phyloP scores from a whole-genome alignment of 78 protist genomes.

The Creolimax fragrantissima region DNA sequence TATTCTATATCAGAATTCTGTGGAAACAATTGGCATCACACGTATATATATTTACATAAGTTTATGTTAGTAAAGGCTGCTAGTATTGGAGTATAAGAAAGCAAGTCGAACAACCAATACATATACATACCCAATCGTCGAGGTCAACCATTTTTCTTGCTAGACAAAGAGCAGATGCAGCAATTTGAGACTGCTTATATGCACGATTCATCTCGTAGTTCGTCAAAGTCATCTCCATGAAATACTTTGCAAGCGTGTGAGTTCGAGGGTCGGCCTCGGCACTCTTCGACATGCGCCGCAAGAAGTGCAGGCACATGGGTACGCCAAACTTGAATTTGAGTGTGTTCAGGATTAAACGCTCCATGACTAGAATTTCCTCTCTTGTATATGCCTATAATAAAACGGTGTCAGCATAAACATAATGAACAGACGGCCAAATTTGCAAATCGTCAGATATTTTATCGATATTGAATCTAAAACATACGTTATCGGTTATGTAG shows the following conservation, averaged over 20 bases:
- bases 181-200: constrained; percentile 78
- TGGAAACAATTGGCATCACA: too few species aligned
- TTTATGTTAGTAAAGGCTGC: too few species aligned
- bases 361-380: constrained; percentile 80
- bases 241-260: constrained; percentile 59
- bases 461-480: too few species aligned
- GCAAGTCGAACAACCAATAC: too few species aligned
- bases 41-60: too few species aligned
- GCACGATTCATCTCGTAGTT: constrained; percentile 47
- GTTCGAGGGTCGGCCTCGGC: constrained; percentile 31
- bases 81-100: too few species aligned
- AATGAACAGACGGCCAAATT: too few species aligned
- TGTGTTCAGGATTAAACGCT: constrained; percentile 55
- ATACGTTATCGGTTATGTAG: constrained; percentile 78
- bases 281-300: constrained; percentile 82
- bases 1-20: constrained; percentile 43
- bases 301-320: constrained; percentile 73
- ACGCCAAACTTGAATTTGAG: constrained; percentile 69
- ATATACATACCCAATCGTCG: constrained; percentile 28
- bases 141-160: constrained; percentile 22
- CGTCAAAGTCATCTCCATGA: constrained; percentile 73
- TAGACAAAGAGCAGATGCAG: constrained; percentile 75
- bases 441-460: too few species aligned
- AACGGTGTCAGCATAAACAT: too few species aligned
- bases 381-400: constrained; percentile 67